Base-by-base conservation (phyloP, 345 rosid species). In the Syzygium aromaticum region DNA sequence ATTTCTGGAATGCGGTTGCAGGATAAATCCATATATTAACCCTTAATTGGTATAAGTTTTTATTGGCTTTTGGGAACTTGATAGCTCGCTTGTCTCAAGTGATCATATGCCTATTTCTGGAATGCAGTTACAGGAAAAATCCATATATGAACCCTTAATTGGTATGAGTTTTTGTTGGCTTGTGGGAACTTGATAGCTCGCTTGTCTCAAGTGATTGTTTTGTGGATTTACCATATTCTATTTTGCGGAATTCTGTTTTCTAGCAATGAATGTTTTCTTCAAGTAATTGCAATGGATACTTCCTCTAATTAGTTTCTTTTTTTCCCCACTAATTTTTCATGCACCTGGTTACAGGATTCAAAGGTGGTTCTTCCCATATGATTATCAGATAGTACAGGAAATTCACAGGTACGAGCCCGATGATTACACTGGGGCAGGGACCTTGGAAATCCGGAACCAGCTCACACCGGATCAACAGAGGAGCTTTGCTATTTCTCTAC, bases 331-430 rank as follows among this genome's bases (percentile, higher is more conserved):
- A 2, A 7, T 64, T 88, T 30, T 19, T 52, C 67, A 27, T 86
- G 52, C 40, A 77, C 84, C 33, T 49, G 73, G 63, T 9, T 90
- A 67, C 94, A 98, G 99, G 90, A 80, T 94, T 56, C 97, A 98
- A 88, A 95, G 99, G 91, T 93, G 98, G 99, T 96, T 95, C 94
- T 94, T 93, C 91, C 99, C 99, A 8, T 96, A 95, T 54, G 98
- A 98, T 92, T 98, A 95, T 92, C 99, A 98, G 91, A 93, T 96
- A 17, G 91, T 96, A 86, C 99, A 98, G 94, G 99, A 98, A 91
- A 94, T 93, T 33, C 99, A 98, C 88, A 87, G 91, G 93, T 88
- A 95, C 12, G 99, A 96, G 57, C 92, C 93, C 4, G 96, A 94
- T 77, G 94, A 91, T 73, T 86, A 86, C 84, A 89, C 92, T 54